Conservation (phyloP, 352 stramenopile species). For the Phytophthora macrochlamydospora region DNA sequence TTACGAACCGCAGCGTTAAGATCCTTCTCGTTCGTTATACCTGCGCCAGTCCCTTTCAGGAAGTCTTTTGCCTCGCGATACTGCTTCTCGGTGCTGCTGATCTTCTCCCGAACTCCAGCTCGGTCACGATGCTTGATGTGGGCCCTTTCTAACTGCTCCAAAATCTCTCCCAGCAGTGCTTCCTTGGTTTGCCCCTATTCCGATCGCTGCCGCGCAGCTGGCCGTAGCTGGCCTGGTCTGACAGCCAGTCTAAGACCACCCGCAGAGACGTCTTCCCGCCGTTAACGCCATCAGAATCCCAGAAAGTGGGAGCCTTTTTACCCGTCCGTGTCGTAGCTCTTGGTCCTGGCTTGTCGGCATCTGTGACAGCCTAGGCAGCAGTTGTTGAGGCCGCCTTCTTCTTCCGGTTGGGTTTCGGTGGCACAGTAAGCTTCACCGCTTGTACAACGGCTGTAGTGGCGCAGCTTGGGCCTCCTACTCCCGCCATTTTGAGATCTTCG, state of each 20-base stretch:
- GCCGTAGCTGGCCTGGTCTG: background rate
- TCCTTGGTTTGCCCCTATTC: slow-evolving; percentile 6
- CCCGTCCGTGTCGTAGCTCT: background rate
- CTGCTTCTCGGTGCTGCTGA: background rate
- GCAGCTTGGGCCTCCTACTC: too few species aligned
- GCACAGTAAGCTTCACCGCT: too few species aligned
- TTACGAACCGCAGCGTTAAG: background rate
- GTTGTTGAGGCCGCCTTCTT: too few species aligned
- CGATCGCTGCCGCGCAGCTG: slow-evolving; percentile 1
- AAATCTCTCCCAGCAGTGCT: slow-evolving; percentile 5
- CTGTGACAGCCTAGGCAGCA: too few species aligned
- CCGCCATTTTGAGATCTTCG: too few species aligned
- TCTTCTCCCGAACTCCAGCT: slow-evolving; percentile 3
- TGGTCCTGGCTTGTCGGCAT: background rate
- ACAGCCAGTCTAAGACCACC: background rate
- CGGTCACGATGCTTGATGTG: slow-evolving; percentile 1
- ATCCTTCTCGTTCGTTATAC: background rate
- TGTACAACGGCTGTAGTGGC: too few species aligned
- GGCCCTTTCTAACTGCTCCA: background rate
- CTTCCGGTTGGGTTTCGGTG: too few species aligned
- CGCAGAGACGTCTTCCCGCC: background rate
- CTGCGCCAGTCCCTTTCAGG: background rate
- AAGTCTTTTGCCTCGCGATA: background rate
- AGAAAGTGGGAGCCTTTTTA: background rate
- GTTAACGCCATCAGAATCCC: background rate